Evolutionary conservation across 73 alveolate species (phyloP).

Genomic region (Stentor coeruleus): DNA sequence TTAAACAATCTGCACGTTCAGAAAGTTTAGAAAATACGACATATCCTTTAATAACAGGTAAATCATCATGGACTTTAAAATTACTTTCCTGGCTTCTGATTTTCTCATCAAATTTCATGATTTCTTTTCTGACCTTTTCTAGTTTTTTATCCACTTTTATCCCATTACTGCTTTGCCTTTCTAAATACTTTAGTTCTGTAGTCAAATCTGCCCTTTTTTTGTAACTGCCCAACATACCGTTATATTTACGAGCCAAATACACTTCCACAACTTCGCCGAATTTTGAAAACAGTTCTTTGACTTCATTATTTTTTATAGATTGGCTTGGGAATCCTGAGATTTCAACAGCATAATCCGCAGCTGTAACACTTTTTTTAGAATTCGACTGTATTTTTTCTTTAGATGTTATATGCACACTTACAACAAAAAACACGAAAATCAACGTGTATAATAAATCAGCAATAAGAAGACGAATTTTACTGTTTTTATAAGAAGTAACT

Average conservation of each 20-base stretch:
- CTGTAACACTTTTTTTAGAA: neutral
- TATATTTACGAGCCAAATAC: constrained; percentile 31
- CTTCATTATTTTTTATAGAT: neutral
- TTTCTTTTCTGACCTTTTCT: constrained; percentile 24
- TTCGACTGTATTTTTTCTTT: neutral
- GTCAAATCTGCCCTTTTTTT: constrained; percentile 36
- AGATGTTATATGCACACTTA: constrained; percentile 2
- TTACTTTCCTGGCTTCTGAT: constrained; percentile 21
- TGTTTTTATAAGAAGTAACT: neutral
- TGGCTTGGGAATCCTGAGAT: constrained; percentile 6
- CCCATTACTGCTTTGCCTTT: neutral
- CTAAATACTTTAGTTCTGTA: constrained; percentile 18
- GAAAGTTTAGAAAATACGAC: constrained; percentile 37
- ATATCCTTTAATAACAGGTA: constrained; percentile 46
- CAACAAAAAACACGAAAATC: constrained; percentile 11
- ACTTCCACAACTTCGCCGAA: constrained; percentile 39
- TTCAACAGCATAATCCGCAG: constrained; percentile 34
- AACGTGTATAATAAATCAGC: neutral
- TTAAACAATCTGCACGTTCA: constrained; percentile 30
- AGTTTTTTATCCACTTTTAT: neutral
- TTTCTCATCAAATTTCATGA: constrained; percentile 34
- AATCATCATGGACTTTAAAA: constrained; percentile 35
- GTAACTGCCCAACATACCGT: constrained; percentile 27
- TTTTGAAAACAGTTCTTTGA: constrained; percentile 15
- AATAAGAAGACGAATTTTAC: neutral